Conservation (phyloP, 2,329 filamentous ascomycete genomes). For the Hysterium pulicare region DNA sequence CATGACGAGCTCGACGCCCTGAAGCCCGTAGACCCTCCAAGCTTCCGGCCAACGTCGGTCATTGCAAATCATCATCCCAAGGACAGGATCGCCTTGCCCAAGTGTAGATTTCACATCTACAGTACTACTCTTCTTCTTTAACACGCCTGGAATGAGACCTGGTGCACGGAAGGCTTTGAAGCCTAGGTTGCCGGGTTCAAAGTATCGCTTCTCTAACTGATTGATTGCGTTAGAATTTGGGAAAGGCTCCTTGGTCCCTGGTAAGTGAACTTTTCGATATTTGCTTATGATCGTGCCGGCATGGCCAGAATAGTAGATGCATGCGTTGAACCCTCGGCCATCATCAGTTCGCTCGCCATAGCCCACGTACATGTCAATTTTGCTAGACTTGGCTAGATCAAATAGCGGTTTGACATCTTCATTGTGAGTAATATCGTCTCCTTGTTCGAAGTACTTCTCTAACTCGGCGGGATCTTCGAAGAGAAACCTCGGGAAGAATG, state of each 20-base stretch:
- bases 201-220: slow-evolving; percentile 56
- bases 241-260: slow-evolving; percentile 20
- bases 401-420: slow-evolving; percentile 46
- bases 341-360: slow-evolving; percentile 46
- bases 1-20: slow-evolving; percentile 47
- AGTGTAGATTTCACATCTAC: too few relatives aligned
- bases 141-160: slow-evolving; percentile 15
- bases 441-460: slow-evolving; percentile 49
- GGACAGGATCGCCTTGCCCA: slow-evolving; percentile 45
- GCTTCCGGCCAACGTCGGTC: slow-evolving; percentile 52
- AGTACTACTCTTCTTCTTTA: too few relatives aligned
- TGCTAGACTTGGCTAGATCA: slow-evolving; percentile 42
- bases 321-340: slow-evolving; percentile 21
- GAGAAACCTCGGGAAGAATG: slow-evolving; percentile 54
- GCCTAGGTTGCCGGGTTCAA: slow-evolving; percentile 50
- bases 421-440: slow-evolving; percentile 34
- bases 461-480: slow-evolving; percentile 43
- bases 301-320: slow-evolving; percentile 9
- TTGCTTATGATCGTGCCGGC: slow-evolving; percentile 8
- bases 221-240: slow-evolving; percentile 46
- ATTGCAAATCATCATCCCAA: slow-evolving; percentile 56
- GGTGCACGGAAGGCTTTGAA: slow-evolving; percentile 49
- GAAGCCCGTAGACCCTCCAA: slow-evolving; percentile 51
- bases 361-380: slow-evolving; percentile 49
- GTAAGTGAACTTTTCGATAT: slow-evolving; percentile 11